Evolutionary conservation across 2,329 filamentous ascomycete species (phyloP).

Genomic region (Fonsecaea erecta): DNA sequence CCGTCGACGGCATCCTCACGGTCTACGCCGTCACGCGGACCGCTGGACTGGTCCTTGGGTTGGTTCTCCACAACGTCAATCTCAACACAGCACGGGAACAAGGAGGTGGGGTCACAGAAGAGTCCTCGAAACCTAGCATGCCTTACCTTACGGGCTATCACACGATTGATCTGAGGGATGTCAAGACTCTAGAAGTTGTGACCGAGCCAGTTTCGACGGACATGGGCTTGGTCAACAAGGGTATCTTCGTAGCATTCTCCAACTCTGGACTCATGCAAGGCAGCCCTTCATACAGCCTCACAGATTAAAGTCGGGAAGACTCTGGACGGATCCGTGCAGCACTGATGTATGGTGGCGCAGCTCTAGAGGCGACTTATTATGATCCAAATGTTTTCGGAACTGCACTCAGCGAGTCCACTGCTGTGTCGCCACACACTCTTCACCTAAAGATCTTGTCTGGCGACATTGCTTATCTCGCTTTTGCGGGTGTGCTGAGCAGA

Average conservation of each 20-base stretch:
- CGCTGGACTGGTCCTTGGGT: constrained; percentile 44
- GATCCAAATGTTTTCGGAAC: constrained; percentile 24
- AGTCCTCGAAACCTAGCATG: background rate
- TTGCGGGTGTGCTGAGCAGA: constrained; percentile 41
- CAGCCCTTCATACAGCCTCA: constrained; percentile 21
- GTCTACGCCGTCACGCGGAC: constrained; percentile 22
- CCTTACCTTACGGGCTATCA: constrained; percentile 39
- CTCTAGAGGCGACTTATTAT: constrained; percentile 36
- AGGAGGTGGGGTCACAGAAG: background rate
- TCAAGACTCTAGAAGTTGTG: constrained; percentile 41
- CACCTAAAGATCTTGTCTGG: constrained; percentile 34
- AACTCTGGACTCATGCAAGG: constrained; percentile 34
- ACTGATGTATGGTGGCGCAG: constrained; percentile 37
- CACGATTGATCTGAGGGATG: constrained; percentile 40
- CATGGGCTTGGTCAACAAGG: constrained; percentile 40
- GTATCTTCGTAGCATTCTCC: constrained; percentile 39
- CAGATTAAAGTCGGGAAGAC: constrained; percentile 3
- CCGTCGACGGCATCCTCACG: constrained; percentile 17
- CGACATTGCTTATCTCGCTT: constrained; percentile 41
- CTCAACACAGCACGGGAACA: background rate
- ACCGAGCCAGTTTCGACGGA: constrained; percentile 38
- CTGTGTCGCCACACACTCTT: constrained; percentile 1
- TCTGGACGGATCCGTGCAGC: constrained; percentile 23
- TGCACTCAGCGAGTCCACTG: background rate
- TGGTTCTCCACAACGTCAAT: constrained; percentile 40